These are phyloP conservation scores for Eucalyptus pauciflora DNA, from an alignment of 345 rosid genomes.

Conservation along the genomic window DNA sequence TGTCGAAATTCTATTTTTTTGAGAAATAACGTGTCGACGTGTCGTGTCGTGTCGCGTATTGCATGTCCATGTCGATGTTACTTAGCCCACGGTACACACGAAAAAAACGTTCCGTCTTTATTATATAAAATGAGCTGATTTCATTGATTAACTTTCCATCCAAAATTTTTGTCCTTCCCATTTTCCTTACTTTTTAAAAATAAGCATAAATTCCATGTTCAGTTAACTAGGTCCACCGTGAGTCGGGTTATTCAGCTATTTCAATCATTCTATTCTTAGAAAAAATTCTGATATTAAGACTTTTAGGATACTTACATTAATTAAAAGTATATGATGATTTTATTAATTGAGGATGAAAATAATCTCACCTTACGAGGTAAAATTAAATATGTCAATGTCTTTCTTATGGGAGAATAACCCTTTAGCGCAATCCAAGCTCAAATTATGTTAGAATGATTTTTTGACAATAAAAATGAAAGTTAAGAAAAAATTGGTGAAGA, in stretches of 20 bases:
- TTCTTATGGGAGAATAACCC: neutral
- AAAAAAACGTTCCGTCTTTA: too few species aligned
- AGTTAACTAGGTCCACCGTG: neutral
- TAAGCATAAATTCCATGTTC: neutral
- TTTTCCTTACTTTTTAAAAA: neutral
- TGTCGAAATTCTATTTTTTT: too few species aligned
- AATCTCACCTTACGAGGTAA: neutral
- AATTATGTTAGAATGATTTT: neutral
- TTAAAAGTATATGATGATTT: too few species aligned
- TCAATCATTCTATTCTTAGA: neutral
- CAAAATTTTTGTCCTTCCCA: neutral
- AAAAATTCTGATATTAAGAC: neutral
- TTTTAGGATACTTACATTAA: too few species aligned
- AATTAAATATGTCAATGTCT: neutral
- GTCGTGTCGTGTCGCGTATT: too few species aligned
- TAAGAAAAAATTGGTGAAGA: neutral
- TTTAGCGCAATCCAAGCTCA: neutral
- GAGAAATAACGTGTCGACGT: rapidly evolving
- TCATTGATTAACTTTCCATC: neutral
- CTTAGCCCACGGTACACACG: neutral
- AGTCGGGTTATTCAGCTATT: too few species aligned
- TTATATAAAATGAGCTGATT: too few species aligned
- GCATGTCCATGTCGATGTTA: too few species aligned
- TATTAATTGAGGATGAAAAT: too few species aligned
- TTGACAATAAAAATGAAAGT: neutral